These are phyloP conservation scores for Helenozyma baotianmanensis DNA, from an alignment of 805 yeast genomes.

Conservation along the genomic window DNA sequence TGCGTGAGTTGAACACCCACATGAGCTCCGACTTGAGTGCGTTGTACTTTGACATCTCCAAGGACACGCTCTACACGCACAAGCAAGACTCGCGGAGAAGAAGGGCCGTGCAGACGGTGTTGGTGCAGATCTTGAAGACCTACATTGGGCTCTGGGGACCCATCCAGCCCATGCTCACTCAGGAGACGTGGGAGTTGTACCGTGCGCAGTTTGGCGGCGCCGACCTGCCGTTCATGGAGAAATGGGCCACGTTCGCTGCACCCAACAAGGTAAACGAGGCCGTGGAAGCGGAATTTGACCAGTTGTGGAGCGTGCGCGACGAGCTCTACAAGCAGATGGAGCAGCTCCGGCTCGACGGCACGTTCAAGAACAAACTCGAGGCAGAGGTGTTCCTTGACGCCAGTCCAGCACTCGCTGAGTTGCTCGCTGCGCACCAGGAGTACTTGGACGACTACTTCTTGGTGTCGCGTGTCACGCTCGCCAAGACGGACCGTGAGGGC, in stretches of 20 bases:
- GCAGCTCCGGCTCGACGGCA: conserved; percentile 48
- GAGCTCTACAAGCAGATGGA: conserved; percentile 51
- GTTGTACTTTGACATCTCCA: conserved; percentile 77
- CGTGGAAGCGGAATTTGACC: conserved; percentile 41
- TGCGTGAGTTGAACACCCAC: conserved; percentile 64
- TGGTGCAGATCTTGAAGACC: conserved; percentile 52
- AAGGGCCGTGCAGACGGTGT: conserved; percentile 60
- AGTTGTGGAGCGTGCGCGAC: conserved; percentile 46
- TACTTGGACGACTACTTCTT: conserved; percentile 48
- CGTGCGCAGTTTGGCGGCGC: conserved; percentile 11
- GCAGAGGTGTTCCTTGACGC: conserved; percentile 35
- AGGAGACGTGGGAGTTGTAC: conserved; percentile 76
- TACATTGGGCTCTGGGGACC: conserved; percentile 75
- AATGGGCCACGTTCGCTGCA: conserved; percentile 20
- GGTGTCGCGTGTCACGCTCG: conserved; percentile 48
- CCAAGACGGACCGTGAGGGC: neutral
- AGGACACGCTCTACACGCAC: conserved; percentile 83
- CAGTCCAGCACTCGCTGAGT: conserved; percentile 2
- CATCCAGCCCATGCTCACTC: conserved; percentile 75
- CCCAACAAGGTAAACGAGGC: conserved; percentile 32
- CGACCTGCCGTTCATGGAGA: conserved; percentile 13
- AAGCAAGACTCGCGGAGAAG: conserved; percentile 42
- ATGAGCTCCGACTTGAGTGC: conserved; percentile 76
- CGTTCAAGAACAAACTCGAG: conserved; percentile 57
- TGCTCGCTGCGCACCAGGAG: conserved; percentile 19